Percentiles rank a stretch among this genome's conserved stretches.
phyloP scores from a whole-genome alignment of 768 basidiomycete species.

The Lactifluus echinatus region DNA sequence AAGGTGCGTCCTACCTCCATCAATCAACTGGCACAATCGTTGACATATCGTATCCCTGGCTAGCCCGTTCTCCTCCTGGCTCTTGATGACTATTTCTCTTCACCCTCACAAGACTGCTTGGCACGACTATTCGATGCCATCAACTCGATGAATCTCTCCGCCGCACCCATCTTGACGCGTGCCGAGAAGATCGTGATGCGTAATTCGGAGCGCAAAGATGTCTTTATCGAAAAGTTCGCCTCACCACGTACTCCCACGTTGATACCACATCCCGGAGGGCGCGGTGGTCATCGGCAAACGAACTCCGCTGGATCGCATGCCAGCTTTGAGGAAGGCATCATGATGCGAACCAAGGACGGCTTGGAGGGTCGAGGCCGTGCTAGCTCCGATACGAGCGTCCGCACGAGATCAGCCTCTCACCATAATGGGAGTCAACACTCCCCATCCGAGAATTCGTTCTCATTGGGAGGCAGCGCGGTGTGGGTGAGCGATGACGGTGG shows the following conservation, averaged over 20 bases:
- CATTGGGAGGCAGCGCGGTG: conserved; percentile 70
- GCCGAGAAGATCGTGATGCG: conserved; percentile 87
- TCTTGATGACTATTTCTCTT: conserved; percentile 87
- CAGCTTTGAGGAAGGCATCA: conserved; percentile 62
- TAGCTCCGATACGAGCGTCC: conserved; percentile 8
- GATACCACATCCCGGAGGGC: conserved; percentile 5
- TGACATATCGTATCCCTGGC: conserved; percentile 6
- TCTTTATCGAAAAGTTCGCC: conserved; percentile 78
- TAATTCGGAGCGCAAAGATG: conserved; percentile 81
- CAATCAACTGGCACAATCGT: background rate
- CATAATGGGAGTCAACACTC: conserved; percentile 37
- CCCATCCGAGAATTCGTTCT: conserved; percentile 67
- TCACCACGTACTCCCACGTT: background rate
- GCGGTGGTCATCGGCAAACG: conserved; percentile 17
- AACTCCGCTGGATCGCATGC: conserved; percentile 44
- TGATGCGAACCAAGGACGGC: conserved; percentile 30
- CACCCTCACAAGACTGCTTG: conserved; percentile 85
- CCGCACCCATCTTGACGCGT: conserved; percentile 67
- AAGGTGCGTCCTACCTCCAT: conserved; percentile 44
- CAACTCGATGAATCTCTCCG: conserved; percentile 83
- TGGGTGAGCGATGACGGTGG: conserved; percentile 76
- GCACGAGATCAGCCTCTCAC: conserved; percentile 14
- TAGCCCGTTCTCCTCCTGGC: conserved; percentile 91
- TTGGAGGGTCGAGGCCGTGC: conserved; percentile 8
- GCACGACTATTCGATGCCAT: conserved; percentile 86